These are phyloP conservation scores for Serendipita sp. DNA, from an alignment of 1,284 basidiomycete species.

Conservation along the genomic window DNA sequence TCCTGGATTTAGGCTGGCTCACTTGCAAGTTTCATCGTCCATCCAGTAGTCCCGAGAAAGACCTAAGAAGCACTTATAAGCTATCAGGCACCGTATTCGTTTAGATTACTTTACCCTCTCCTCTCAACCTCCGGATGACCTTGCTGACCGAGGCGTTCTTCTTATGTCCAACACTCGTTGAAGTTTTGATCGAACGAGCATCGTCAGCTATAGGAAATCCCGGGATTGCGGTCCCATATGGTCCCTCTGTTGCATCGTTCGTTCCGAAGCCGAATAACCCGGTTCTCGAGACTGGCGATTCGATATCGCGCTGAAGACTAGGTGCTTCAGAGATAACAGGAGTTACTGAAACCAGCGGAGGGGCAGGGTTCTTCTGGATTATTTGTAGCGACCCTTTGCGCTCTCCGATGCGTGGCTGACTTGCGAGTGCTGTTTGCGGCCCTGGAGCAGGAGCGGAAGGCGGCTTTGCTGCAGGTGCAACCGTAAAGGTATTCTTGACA, in stretches of 20 bases:
- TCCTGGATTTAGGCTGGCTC: neutral
- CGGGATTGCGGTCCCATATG: slow-evolving; percentile 54
- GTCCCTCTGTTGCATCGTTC: neutral
- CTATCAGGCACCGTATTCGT: neutral
- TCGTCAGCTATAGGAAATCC: slow-evolving; percentile 77
- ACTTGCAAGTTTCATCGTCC: slow-evolving; percentile 86
- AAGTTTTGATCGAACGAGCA: slow-evolving; percentile 60
- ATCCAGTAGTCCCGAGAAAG: slow-evolving; percentile 88
- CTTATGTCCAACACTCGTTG: slow-evolving; percentile 42
- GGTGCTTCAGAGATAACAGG: slow-evolving; percentile 55
- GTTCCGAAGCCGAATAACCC: slow-evolving; percentile 23
- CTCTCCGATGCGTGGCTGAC: slow-evolving; percentile 40
- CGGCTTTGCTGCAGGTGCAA: slow-evolving; percentile 37
- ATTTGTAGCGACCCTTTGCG: slow-evolving; percentile 42
- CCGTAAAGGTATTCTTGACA: slow-evolving; percentile 59
- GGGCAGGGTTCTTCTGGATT: slow-evolving; percentile 42
- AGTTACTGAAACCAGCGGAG: slow-evolving; percentile 66
- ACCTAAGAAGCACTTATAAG: slow-evolving; percentile 28
- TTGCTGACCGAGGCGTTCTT: slow-evolving; percentile 73
- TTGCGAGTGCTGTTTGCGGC: slow-evolving; percentile 17
- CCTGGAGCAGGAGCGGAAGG: slow-evolving; percentile 18
- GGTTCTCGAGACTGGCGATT: slow-evolving; percentile 41
- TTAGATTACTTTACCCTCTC: slow-evolving; percentile 45
- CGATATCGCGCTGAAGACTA: slow-evolving; percentile 43
- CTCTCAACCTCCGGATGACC: slow-evolving; percentile 73